Percentiles rank a stretch among this genome's conserved stretches.
Conservation (phyloP, 306 rosid species). For the Hylodesmum podocarpum region DNA sequence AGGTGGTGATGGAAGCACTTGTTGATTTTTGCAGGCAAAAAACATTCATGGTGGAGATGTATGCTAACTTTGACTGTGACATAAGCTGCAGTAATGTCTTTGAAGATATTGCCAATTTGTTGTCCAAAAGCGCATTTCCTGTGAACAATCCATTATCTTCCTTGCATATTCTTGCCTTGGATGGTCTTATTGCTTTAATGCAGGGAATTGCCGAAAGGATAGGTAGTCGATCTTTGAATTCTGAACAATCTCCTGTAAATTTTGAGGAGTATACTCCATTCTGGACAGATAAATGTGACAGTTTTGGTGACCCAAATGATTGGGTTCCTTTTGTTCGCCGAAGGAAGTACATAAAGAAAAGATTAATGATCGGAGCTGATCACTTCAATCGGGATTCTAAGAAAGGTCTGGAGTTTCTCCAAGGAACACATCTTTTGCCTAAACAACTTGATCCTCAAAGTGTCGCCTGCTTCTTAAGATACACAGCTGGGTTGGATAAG, state of each 20-base stretch:
- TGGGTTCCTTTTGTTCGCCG: slow-evolving; percentile 82
- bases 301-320: slow-evolving; percentile 61
- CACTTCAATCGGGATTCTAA: slow-evolving; percentile 89
- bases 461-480: slow-evolving; percentile 87
- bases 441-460: slow-evolving; percentile 87
- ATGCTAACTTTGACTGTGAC: slow-evolving; percentile 75
- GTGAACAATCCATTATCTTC: slow-evolving; percentile 73
- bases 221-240: slow-evolving; percentile 46
- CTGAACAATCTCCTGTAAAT: slow-evolving; percentile 45
- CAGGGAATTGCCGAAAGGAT: slow-evolving; percentile 89
- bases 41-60: slow-evolving; percentile 71
- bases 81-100: slow-evolving; percentile 80
- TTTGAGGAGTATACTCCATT: slow-evolving; percentile 76
- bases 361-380: slow-evolving; percentile 85
- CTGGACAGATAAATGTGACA: slow-evolving; percentile 81
- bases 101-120: slow-evolving; percentile 69
- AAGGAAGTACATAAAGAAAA: slow-evolving; percentile 72
- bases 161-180: slow-evolving; percentile 75
- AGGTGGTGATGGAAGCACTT: slow-evolving; percentile 81
- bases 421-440: slow-evolving; percentile 87
- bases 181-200: slow-evolving; percentile 81
- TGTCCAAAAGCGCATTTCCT: slow-evolving; percentile 78
- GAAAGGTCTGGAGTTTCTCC: slow-evolving; percentile 90
- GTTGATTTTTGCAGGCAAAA: slow-evolving; percentile 87
- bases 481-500: slow-evolving; percentile 87